Percentiles rank a stretch among this genome's conserved stretches.
These are phyloP conservation scores for Zalaria sp. DNA, from an alignment of 2,329 filamentous ascomycete species.

Conservation along the genomic window DNA sequence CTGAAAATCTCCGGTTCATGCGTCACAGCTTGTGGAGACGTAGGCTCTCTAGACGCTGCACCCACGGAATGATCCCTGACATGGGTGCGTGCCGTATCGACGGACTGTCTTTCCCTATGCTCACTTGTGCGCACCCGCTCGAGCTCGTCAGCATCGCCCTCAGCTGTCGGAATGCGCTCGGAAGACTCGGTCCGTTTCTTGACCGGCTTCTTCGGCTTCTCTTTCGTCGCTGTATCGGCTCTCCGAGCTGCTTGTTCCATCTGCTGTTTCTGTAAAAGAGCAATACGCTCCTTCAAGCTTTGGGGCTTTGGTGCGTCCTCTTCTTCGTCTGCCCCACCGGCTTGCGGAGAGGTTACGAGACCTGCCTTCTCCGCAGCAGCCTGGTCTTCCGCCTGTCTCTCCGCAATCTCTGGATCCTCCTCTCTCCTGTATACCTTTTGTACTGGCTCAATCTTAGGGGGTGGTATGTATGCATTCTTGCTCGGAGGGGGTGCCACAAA, in stretches of 20 bases:
- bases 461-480: slow-evolving; percentile 77
- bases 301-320: slow-evolving; percentile 84
- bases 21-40: slow-evolving; percentile 15
- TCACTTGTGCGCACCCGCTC: slow-evolving; percentile 22
- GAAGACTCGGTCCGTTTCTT: slow-evolving; percentile 47
- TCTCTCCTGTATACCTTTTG: slow-evolving; percentile 73
- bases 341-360: slow-evolving; percentile 24
- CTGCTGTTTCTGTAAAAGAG: slow-evolving; percentile 85
- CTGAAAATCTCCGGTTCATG: slow-evolving; percentile 40
- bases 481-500: slow-evolving; percentile 93
- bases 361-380: slow-evolving; percentile 58
- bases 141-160: slow-evolving; percentile 21
- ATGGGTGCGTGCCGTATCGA: slow-evolving; percentile 15
- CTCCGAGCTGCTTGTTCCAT: slow-evolving; percentile 74
- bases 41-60: slow-evolving; percentile 20
- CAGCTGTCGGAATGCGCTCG: slow-evolving; percentile 16
- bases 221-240: slow-evolving; percentile 63
- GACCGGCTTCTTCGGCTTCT: slow-evolving; percentile 67
- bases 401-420: slow-evolving; percentile 57
- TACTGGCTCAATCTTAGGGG: slow-evolving; percentile 51
- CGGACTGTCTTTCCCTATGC: slow-evolving; percentile 21
- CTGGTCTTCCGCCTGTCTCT: slow-evolving; percentile 49
- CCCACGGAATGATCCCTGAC: slow-evolving; percentile 9
- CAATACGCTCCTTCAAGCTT: slow-evolving; percentile 89
- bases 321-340: slow-evolving; percentile 35